Evolutionary conservation across 177 flowering plant species (phyloP), one percentile per base, ranked within the genome.

Genomic region (Vitis hybrid): DNA sequence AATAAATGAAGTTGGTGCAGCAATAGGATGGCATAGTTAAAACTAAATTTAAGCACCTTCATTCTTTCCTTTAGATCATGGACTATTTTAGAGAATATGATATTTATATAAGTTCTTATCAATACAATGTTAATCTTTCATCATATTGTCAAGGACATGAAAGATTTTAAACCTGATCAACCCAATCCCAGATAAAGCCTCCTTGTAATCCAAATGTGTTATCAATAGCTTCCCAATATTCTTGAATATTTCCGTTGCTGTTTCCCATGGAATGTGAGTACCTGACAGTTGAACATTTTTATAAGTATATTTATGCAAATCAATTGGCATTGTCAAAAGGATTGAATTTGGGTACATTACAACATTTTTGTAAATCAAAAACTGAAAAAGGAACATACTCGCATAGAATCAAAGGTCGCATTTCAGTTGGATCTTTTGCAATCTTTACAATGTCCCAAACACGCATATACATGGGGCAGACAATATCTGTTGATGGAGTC

Each of bases 131-230:
- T 31, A 8, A 15, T 63, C 53, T 44, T 24, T 17, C 66, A 63
- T 12, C 66, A 63, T 17, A 63, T 22, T 3, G 24, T 12, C 12
- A 11, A 15, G 4, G 13, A 18, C 28, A 18, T 63, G 24, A 66
- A 33, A 15, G 19, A 62, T 72, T 66, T 56, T 38, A 49, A 11
- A 90, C 98, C 95, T 92, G 97, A 81, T 95, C 98, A 75, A 84
- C 95, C 99, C 99, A 95, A 14, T 94, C 98, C 98, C 99, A 95
- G 54, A 95, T 92, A 82, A 95, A 94, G 59, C 99, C 99, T 69
- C 99, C 99, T 83, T 95, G 99, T 52, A 95, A 95, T 62, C 99
- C 99, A 82, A 87, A 81, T 57, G 90, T 95, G 77, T 55, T 83
- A 74, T 94, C 97, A 78, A 94, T 94, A 62, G 97, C 97, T 74